Evolutionary conservation across 2,329 filamentous ascomycete species (phyloP), one percentile per base, ranked within the genome.

Genomic region (Phoma sp.): DNA sequence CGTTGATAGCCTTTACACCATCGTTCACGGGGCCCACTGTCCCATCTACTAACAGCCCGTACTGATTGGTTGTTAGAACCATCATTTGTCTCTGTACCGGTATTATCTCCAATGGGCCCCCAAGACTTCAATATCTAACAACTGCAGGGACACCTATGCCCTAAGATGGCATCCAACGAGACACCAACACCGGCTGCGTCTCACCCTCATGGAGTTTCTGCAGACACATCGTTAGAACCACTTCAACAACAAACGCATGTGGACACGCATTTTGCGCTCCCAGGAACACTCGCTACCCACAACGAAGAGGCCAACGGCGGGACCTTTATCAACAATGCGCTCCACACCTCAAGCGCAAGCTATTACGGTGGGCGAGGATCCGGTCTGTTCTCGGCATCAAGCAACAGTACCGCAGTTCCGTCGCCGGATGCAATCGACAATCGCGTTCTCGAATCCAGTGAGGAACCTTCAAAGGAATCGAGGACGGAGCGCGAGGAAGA

Each of bases 141-240:
- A 31, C 35, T 46, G 41, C 45, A 59, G 41, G 49, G 24, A 43
- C 44, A 27, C 9, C 17, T 32, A n/a, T 51, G 36, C 19, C 25
- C 3, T 52, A 33, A 22, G 52, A 75, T 75, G 72, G 60, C 63
- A 44, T 65, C 62, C 19, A 47, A 62, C 37, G 73, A 74, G 10
- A 58, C 51, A 29, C 67, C 71, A 12, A 74, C 71, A n/a, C 71
- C 71, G 17, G 58, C 68, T 17, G 58, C 65, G 6, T 68, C 72
- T 24, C 65, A 72, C 4, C 55, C 75, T 6, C 73, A 72, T 15
- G 75, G 69, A 44, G 72, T 63, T 5, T 76, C 72, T 71, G 68
- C 72, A 44, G 70, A 73, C 15, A 76, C 73, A 41, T 70, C 73
- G 15, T 64, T 60, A 19, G 64, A 70, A n/a, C 35, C 57, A 17